phyloP scores from a whole-genome alignment of 371 early-diverging fungal species.

The Mortierella sp. region DNA sequence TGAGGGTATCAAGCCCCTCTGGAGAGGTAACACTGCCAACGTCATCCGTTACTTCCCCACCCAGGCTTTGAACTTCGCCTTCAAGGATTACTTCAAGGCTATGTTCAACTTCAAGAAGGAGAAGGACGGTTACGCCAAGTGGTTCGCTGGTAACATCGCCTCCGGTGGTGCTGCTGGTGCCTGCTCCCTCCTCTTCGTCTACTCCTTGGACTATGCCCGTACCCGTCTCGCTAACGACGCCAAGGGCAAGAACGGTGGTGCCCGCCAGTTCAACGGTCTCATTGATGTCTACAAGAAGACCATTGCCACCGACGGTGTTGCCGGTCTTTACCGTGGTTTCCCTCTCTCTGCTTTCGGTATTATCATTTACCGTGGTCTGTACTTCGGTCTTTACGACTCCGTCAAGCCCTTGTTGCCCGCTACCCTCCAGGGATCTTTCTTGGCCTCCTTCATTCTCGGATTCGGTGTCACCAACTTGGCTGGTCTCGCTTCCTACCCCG shows the following conservation, averaged over 20 bases:
- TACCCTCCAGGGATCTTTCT: constrained; percentile 66
- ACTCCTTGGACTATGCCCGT: constrained; percentile 83
- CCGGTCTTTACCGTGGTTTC: constrained; percentile 92
- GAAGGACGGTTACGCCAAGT: constrained; percentile 76
- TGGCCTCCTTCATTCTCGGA: constrained; percentile 72
- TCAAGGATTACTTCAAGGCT: constrained; percentile 84
- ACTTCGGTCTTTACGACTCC: constrained; percentile 88
- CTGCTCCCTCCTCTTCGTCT: constrained; percentile 77
- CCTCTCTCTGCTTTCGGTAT: constrained; percentile 85
- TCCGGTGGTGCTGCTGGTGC: constrained; percentile 86
- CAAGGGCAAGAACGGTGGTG: constrained; percentile 71
- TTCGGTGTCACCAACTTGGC: constrained; percentile 77
- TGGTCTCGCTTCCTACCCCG: constrained; percentile 79
- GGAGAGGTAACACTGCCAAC: constrained; percentile 81
- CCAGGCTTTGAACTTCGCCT: constrained; percentile 85
- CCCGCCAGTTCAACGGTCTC: constrained; percentile 90
- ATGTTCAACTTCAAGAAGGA: constrained; percentile 78
- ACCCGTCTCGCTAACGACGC: constrained; percentile 83
- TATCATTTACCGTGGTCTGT: constrained; percentile 89
- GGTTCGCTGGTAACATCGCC: constrained; percentile 81
- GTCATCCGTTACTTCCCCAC: constrained; percentile 87
- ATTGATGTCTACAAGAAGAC: constrained; percentile 84
- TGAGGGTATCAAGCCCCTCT: constrained; percentile 73
- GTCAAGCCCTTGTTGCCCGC: constrained; percentile 71
- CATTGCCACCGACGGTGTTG: constrained; percentile 75